Conservation (phyloP, 495 filamentous ascomycete species). For the Aspergillus cristatus region DNA sequence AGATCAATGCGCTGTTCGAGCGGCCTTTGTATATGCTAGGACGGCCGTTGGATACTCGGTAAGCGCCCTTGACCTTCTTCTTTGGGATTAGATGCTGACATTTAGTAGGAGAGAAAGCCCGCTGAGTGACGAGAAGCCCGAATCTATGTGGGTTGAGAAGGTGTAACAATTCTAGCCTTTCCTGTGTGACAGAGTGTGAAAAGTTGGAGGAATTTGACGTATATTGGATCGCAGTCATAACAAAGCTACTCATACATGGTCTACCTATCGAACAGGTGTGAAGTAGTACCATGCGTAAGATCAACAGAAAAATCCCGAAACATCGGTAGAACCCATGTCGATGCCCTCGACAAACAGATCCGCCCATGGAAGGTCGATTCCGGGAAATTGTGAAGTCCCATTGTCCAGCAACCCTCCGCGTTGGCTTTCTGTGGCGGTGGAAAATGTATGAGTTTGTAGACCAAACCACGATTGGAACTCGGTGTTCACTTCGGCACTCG, state of each 20-base stretch:
- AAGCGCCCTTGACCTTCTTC: too few relatives aligned
- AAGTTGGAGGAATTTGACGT: too few relatives aligned
- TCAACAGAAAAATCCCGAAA: background rate
- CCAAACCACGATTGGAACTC: constrained; percentile 7
- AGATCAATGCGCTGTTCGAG: constrained; percentile 3
- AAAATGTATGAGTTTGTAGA: background rate
- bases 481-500: background rate
- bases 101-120: too few relatives aligned
- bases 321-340: constrained; percentile 1
- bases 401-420: background rate
- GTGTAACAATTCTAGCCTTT: too few relatives aligned
- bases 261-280: too few relatives aligned
- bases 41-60: background rate
- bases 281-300: too few relatives aligned
- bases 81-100: too few relatives aligned
- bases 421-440: background rate
- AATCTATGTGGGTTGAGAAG: background rate
- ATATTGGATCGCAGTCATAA: too few relatives aligned
- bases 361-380: constrained; percentile 1
- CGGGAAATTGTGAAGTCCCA: background rate
- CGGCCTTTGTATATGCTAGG: background rate
- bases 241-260: too few relatives aligned
- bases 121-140: background rate
- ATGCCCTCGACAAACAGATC: constrained; percentile 1
- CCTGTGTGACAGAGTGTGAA: too few relatives aligned